phyloP scores from a whole-genome alignment of 345 rosid species.

The Citrus trifoliata region DNA sequence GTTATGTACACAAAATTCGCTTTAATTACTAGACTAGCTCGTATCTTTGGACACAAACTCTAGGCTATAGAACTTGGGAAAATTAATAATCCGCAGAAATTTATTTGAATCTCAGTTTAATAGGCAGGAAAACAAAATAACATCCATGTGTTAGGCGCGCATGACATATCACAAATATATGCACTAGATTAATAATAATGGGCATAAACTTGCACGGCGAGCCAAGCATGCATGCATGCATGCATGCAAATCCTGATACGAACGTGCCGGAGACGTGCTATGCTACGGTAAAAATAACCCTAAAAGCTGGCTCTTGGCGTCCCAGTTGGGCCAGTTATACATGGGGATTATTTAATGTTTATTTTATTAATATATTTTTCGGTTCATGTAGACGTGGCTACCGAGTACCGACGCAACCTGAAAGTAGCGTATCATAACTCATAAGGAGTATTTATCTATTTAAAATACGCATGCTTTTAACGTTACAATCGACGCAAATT shows the following conservation, averaged over 20 bases:
- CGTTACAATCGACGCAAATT: conserved; percentile 7
- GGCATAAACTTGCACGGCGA: not conserved
- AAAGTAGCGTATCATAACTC: conserved; percentile 7
- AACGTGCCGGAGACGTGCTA: not conserved
- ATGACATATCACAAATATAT: too few species aligned
- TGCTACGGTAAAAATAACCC: not conserved
- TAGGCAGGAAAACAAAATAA: too few species aligned
- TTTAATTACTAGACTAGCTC: too few species aligned
- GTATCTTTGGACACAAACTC: too few species aligned
- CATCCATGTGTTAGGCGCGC: too few species aligned
- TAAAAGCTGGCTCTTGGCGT: conserved; percentile 25
- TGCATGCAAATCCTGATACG: not conserved
- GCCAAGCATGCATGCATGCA: conserved; percentile 9
- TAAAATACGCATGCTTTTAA: conserved; percentile 1
- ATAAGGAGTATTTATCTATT: conserved; percentile 1
- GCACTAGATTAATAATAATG: not conserved
- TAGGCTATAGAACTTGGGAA: too few species aligned
- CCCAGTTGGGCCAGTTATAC: conserved; percentile 8
- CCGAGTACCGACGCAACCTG: not conserved
- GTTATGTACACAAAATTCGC: too few species aligned
- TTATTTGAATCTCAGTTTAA: too few species aligned
- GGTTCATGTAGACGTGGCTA: not conserved
- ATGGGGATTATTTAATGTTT: not conserved
- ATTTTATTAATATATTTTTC: not conserved
- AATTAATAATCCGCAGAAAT: too few species aligned